phyloP scores from a whole-genome alignment of 768 basidiomycete species.

The Kondoa subrosea region DNA sequence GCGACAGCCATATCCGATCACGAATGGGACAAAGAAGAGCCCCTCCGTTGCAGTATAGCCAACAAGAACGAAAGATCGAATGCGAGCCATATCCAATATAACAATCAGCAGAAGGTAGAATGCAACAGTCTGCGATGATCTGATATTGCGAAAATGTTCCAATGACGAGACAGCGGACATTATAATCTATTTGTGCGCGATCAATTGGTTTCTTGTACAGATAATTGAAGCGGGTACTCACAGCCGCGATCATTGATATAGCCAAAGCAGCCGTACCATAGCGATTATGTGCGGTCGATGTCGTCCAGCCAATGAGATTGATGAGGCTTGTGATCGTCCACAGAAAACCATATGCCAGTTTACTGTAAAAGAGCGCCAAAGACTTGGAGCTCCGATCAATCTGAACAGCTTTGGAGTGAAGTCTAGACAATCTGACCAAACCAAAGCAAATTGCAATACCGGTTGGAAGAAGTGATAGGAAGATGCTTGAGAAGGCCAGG shows the following conservation, averaged over 20 bases:
- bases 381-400: not conserved
- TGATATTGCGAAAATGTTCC: not conserved
- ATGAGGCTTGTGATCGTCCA: not conserved
- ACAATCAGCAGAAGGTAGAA: not conserved
- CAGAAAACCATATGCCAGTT: not conserved
- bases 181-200: no score
- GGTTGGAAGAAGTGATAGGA: not conserved
- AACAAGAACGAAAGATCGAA: not conserved
- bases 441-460: not conserved
- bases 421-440: not conserved
- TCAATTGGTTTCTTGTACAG: no score
- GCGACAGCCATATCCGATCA: not conserved
- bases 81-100: not conserved
- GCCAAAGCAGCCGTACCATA: not conserved
- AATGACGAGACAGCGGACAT: not conserved
- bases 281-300: not conserved
- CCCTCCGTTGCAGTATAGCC: not conserved
- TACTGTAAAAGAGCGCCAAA: not conserved
- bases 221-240: not conserved
- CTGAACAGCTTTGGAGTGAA: not conserved
- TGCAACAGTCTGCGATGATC: not conserved
- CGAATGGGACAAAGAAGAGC: not conserved
- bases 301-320: not conserved
- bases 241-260: not conserved
- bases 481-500: not conserved